Percentiles rank a stretch among this genome's conserved stretches.
phyloP scores from a whole-genome alignment of 495 filamentous ascomycete species.

The Penicillium manginii region DNA sequence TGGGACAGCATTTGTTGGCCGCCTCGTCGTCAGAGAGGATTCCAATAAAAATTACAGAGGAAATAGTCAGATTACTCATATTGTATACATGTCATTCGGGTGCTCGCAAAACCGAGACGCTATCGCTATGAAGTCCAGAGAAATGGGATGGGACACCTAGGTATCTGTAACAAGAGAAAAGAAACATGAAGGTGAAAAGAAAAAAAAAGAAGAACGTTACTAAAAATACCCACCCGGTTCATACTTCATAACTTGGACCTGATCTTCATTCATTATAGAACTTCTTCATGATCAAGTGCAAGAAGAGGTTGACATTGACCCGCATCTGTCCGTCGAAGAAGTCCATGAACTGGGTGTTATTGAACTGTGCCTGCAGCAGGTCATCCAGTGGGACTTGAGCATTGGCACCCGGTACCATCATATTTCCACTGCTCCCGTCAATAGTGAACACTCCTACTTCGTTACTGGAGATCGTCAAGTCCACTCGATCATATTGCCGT shows the following conservation, averaged over 20 bases:
- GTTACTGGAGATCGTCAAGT: constrained; percentile 91
- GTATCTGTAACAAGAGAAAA: constrained; percentile 37
- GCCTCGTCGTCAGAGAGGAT: not conserved
- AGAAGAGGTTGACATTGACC: constrained; percentile 92
- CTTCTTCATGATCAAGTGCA: constrained; percentile 97
- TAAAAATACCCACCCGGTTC: constrained; percentile 33
- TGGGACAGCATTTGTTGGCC: not conserved
- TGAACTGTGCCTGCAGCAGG: constrained; percentile 93
- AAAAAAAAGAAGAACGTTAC: constrained; percentile 30
- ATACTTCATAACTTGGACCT: constrained; percentile 32
- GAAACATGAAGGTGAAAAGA: constrained; percentile 28
- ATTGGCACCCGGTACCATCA: constrained; percentile 94
- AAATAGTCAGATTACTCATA: constrained; percentile 7
- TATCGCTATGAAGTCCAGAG: constrained; percentile 32
- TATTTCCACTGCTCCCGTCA: constrained; percentile 88
- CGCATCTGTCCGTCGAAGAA: constrained; percentile 86
- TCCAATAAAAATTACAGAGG: not conserved
- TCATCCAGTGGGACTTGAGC: constrained; percentile 91
- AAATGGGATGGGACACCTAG: constrained; percentile 40
- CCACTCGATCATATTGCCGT: constrained; percentile 86
- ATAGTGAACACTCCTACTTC: constrained; percentile 93
- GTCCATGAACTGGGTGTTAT: constrained; percentile 91
- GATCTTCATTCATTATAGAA: constrained; percentile 74
- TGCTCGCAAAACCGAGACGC: constrained; percentile 23
- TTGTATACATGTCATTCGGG: constrained; percentile 34